Base-by-base conservation (phyloP, 257 asterid genomes). In the Nicotiana sylvestris region DNA sequence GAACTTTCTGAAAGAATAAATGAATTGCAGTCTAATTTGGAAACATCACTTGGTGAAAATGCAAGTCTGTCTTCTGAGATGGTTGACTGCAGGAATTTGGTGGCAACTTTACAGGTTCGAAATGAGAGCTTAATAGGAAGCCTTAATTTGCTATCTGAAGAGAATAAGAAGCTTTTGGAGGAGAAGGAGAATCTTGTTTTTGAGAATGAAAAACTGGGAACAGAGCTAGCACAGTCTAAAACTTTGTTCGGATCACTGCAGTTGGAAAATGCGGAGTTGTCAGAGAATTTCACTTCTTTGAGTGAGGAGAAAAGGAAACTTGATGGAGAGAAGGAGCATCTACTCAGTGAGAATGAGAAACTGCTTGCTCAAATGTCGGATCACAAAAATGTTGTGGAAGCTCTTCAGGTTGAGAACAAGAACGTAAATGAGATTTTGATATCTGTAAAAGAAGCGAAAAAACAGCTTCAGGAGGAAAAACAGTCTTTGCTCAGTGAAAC, bases 1-100 rank as follows among this genome's bases (percentile, higher is more conserved):
- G 93, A 65, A 29, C 82, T 88, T 82, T 85, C 91, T 86, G 87
- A 88, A 81, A 87, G 88, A 86, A 88, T 88, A 81, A 82, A 88
- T 86, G 92, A 89, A 67, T 87, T 96, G 90, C 94, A 90, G 90
- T 88, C 77, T 85, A 88, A 89, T 61, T 85, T 96, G 62, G 96
- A 91, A 76, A 83, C 76, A 83, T 82, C 95, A 11, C 91, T 89
- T 85, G 92, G 78, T 81, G 93, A 92, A 83, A 78, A 90, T 87
- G 91, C 94, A 81, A 87, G 80, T 90, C 83, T 93, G 84, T 85
- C 92, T 37, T 83, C 92, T 0, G 98, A 94, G 91, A 88, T 92
- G 39, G 87, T 83, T 85, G 95, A 86, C 81, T 86, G 91, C 91
- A 85, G 88, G 86, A 89, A 87, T 84, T 82, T 86, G 86, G 89